Percentiles rank a stretch among this genome's conserved stretches.
These are phyloP conservation scores for Elasticomyces elasticus DNA, from an alignment of 495 filamentous ascomycete species.

Conservation along the genomic window DNA sequence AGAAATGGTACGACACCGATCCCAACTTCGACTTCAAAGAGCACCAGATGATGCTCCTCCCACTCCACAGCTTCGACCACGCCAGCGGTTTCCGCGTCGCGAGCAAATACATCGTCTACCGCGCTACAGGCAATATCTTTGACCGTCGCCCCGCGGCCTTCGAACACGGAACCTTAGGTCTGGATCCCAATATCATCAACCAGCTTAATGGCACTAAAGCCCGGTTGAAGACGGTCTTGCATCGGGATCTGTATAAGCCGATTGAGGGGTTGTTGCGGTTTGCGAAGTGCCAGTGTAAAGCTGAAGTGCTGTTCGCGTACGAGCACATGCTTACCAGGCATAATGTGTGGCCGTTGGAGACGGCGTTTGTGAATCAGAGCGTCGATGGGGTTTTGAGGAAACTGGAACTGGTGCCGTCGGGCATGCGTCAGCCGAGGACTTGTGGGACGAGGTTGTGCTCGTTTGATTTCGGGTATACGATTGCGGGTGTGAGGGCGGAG, in stretches of 20 bases:
- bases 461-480: conserved; percentile 3
- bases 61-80: conserved; percentile 12
- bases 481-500: neutral
- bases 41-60: conserved; percentile 5
- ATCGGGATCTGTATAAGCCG: conserved; percentile 14
- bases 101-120: conserved; percentile 15
- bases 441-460: conserved; percentile 1
- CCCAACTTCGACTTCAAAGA: neutral
- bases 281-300: neutral
- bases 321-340: neutral
- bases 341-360: conserved; percentile 12
- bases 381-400: neutral
- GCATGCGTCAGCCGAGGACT: neutral
- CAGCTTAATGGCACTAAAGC: conserved; percentile 30
- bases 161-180: neutral
- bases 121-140: conserved; percentile 6
- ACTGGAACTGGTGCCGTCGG: neutral
- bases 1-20: conserved; percentile 10
- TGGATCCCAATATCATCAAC: neutral
- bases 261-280: conserved; percentile 1
- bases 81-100: conserved; percentile 3
- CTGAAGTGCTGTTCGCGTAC: conserved; percentile 8
- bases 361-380: neutral
- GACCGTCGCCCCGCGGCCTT: conserved; percentile 4
- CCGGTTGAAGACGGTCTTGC: conserved; percentile 23